Conservation (phyloP, 306 rosid species). For the Canavalia ensiformis region DNA sequence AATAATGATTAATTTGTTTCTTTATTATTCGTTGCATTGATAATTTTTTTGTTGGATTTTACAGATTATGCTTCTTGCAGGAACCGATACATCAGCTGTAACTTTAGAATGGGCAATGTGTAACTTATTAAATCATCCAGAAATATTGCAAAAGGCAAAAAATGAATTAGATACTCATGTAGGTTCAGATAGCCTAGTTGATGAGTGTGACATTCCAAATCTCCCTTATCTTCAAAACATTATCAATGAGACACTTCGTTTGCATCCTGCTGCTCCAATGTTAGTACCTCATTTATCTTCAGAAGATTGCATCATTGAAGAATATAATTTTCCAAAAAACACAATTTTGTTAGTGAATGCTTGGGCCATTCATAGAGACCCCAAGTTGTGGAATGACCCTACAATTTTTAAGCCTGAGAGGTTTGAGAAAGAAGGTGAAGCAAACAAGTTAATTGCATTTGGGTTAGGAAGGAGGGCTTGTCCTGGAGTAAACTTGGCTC, state of each 20-base stretch:
- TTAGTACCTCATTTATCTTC: constrained; percentile 23
- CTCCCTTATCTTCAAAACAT: constrained; percentile 16
- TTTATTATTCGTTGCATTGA: not conserved
- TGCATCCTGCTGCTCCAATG: constrained; percentile 14
- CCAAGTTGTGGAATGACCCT: constrained; percentile 14
- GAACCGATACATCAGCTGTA: constrained; percentile 5
- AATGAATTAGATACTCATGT: not conserved
- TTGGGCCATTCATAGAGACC: constrained; percentile 33
- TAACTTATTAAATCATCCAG: constrained; percentile 17
- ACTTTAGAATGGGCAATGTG: constrained; percentile 33
- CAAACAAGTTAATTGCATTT: not conserved
- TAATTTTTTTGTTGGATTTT: not conserved
- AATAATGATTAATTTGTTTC: too few relatives aligned
- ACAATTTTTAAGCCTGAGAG: constrained; percentile 16
- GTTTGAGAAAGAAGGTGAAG: constrained; percentile 18
- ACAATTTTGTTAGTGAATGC: constrained; percentile 31
- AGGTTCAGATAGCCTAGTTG: not conserved
- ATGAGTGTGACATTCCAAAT: not conserved
- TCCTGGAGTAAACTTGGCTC: constrained; percentile 26
- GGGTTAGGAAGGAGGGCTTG: constrained; percentile 31
- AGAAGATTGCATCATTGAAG: constrained; percentile 4
- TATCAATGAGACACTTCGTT: constrained; percentile 14
- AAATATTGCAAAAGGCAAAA: constrained; percentile 9
- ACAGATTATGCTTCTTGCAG: constrained; percentile 4
- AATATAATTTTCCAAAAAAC: not conserved